Conservation (phyloP, 2,329 filamentous ascomycete species). For the Apiospora malaysiana region DNA sequence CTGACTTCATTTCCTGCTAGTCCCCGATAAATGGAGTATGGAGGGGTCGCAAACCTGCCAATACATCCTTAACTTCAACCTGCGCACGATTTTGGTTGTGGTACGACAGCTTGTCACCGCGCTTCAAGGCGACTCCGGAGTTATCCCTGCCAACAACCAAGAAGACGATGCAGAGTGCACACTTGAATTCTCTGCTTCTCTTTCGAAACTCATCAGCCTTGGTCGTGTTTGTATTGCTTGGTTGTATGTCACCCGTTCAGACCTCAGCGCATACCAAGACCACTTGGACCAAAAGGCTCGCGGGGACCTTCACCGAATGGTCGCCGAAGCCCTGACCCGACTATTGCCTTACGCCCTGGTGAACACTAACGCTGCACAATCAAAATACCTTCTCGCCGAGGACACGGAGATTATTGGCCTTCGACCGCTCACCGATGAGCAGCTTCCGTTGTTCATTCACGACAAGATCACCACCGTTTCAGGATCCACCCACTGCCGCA, state of each 20-base stretch:
- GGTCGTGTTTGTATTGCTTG: conserved; percentile 61
- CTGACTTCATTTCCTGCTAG: conserved; percentile 16
- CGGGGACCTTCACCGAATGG: conserved; percentile 51
- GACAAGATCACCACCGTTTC: conserved; percentile 29
- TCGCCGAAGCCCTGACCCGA: conserved; percentile 54
- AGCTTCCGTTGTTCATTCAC: conserved; percentile 36
- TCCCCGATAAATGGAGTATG: conserved; percentile 52
- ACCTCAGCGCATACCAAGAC: conserved; percentile 52
- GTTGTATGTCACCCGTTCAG: conserved; percentile 53
- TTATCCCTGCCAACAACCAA: conserved; percentile 30
- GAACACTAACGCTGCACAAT: conserved; percentile 42
- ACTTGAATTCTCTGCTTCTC: conserved; percentile 43
- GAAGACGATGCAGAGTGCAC: conserved; percentile 31
- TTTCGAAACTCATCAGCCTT: conserved; percentile 55
- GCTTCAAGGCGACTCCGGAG: conserved; percentile 56
- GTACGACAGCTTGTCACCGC: conserved; percentile 74
- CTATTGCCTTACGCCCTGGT: conserved; percentile 52
- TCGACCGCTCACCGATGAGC: conserved; percentile 34
- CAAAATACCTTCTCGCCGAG: conserved; percentile 58
- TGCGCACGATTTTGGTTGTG: conserved; percentile 76
- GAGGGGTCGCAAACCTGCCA: conserved; percentile 56
- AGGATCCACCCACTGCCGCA: conserved; percentile 30
- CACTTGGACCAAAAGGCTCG: conserved; percentile 50
- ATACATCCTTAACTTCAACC: conserved; percentile 78
- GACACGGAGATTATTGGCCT: conserved; percentile 46